Evolutionary conservation across 495 filamentous ascomycete genomes (phyloP).

Genomic region (Neurospora cerealis): DNA sequence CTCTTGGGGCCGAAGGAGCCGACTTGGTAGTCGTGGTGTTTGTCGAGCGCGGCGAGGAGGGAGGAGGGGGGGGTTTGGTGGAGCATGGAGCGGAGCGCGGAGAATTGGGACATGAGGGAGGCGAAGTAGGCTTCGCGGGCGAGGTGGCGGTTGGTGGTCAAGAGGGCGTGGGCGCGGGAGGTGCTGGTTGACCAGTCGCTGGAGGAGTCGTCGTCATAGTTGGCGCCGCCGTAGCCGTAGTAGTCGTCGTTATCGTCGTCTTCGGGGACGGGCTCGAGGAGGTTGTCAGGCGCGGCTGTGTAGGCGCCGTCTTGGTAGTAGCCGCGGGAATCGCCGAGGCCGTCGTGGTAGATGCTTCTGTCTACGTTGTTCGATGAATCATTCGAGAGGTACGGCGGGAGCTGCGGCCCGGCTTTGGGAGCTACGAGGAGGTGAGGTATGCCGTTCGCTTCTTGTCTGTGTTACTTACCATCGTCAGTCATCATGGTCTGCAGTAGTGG

Average conservation of each 20-base stretch:
- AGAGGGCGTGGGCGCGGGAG: slow-evolving; percentile 12
- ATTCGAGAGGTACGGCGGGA: slow-evolving; percentile 20
- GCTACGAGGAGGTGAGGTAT: slow-evolving; percentile 59
- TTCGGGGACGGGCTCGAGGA: slow-evolving; percentile 2
- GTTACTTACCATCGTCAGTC: slow-evolving; percentile 35
- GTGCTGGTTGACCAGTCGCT: slow-evolving; percentile 2
- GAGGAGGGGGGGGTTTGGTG: slow-evolving; percentile 41
- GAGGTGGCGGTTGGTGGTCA: slow-evolving; percentile 40
- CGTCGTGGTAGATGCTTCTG: slow-evolving; percentile 32
- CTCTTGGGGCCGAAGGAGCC: slow-evolving; percentile 31
- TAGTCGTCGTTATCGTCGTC: slow-evolving; percentile 1
- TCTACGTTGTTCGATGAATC: slow-evolving; percentile 21
- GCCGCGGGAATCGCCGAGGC: slow-evolving; percentile 42
- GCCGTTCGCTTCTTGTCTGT: slow-evolving; percentile 60
- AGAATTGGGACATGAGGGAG: slow-evolving; percentile 50
- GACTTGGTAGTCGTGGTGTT: slow-evolving; percentile 47
- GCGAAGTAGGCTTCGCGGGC: slow-evolving; percentile 50
- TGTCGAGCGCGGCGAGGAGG: slow-evolving; percentile 41
- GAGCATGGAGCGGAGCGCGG: slow-evolving; percentile 47
- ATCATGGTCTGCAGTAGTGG: slow-evolving; percentile 14
- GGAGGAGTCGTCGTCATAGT: background rate
- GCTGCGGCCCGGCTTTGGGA: slow-evolving; percentile 37
- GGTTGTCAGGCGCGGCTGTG: slow-evolving; percentile 36
- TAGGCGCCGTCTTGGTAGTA: slow-evolving; percentile 68
- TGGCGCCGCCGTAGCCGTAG: slow-evolving; percentile 3